Evolutionary conservation across 495 filamentous ascomycete species (phyloP), one percentile per base, ranked within the genome.

Genomic region (Hypomontagnella monticulosa): DNA sequence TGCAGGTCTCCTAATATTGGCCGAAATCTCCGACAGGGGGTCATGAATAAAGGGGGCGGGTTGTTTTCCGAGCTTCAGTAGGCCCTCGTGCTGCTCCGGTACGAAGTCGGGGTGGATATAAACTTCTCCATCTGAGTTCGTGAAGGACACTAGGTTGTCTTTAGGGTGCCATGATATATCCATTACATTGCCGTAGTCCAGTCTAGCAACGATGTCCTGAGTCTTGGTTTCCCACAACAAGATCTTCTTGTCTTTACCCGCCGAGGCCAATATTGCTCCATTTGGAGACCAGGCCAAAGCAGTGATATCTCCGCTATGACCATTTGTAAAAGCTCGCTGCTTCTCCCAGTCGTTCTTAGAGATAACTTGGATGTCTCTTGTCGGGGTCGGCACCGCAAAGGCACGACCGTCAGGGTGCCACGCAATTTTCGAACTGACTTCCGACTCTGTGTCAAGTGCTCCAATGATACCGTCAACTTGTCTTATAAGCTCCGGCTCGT

Each of bases 371-470:
- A 98, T 88, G 65, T 97, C 93, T 71, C 89, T 80, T 0, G 91
- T 94, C 0, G 89, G 83, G 11, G 96, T 97, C 0, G 93, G 87
- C 0, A 88, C 87, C 8, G 92, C 92, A 76, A 99, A 97, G 4
- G 93, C 92, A 41, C 91, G 86, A 4, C 96, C 94, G 71, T 98
- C 96, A 0, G 96, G 96, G 78, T 97, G 94, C 95, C 95, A 99
- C 1, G 88, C 84, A 19, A 88, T 86, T 71, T 85, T 85, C 8
- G 92, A 88, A 64, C 88, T 94, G 2, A 85, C 82, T 59, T 97
- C 92, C 7, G 87, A 85, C 42, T 94, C 92, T 1, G 86, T 84
- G 51, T 98, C 93, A 0, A 95, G 75, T 41, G 83, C 83, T 55
- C 86, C 87, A 64, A 97, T 93, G 46, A 97, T 78, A 0, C 92